Conservation (phyloP, 78 protist genomes). For the Planoprotostelium fungivorum region DNA sequence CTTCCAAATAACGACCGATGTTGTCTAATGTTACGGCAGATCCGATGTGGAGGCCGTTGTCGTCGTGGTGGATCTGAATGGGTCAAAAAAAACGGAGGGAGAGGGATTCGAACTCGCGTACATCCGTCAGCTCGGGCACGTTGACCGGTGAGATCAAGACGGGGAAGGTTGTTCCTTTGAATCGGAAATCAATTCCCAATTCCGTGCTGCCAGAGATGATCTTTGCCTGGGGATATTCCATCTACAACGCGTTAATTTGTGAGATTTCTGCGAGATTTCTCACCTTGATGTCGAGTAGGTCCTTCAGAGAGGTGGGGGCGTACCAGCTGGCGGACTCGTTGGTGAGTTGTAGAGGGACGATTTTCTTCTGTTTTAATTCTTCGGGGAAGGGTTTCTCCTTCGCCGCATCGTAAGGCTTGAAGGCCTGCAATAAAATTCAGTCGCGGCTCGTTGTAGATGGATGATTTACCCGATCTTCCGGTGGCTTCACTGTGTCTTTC, state of each 20-base stretch:
- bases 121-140: constrained; percentile 43
- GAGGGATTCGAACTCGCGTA: too few species aligned
- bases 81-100: too few species aligned
- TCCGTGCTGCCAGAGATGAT: constrained; percentile 85
- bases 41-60: constrained; percentile 44
- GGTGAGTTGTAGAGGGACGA: constrained; percentile 2
- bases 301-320: constrained; percentile 55
- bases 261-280: not conserved
- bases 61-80: constrained; percentile 11
- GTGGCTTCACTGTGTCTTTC: constrained; percentile 6
- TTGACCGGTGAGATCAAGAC: constrained; percentile 31
- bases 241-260: not conserved
- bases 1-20: constrained; percentile 7
- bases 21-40: constrained; percentile 47
- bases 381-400: constrained; percentile 77
- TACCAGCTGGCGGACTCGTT: constrained; percentile 60
- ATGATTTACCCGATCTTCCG: constrained; percentile 5
- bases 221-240: constrained; percentile 27
- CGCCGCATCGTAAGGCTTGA: constrained; percentile 20
- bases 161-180: constrained; percentile 34
- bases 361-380: constrained; percentile 16
- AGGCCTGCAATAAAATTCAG: not conserved
- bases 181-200: constrained; percentile 67
- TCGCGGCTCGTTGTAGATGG: too few species aligned
- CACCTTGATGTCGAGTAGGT: constrained; percentile 18